Conservation (phyloP, 2,329 filamentous ascomycete species). For the Paecilomyces formosus region DNA sequence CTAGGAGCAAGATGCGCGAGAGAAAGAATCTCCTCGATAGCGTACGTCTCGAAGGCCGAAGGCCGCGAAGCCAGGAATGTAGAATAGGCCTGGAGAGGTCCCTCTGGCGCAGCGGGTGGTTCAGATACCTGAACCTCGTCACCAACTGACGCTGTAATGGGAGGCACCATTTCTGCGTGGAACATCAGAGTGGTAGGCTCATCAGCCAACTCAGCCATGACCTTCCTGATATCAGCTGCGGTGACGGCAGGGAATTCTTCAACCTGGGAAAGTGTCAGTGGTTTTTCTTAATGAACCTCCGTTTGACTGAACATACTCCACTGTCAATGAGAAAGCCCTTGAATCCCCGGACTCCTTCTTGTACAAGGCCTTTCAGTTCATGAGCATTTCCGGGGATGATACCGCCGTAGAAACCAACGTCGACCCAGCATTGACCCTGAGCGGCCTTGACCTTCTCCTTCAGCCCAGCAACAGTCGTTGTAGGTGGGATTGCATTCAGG, state of each 20-base stretch:
- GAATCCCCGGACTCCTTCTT: conserved; percentile 85
- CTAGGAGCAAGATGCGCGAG: conserved; percentile 72
- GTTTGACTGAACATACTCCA: conserved; percentile 56
- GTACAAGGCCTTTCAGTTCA: conserved; percentile 72
- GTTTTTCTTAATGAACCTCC: background rate
- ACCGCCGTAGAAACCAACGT: conserved; percentile 97
- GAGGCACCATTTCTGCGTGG: conserved; percentile 97
- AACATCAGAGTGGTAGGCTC: conserved; percentile 93
- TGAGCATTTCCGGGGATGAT: conserved; percentile 81
- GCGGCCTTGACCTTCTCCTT: conserved; percentile 80
- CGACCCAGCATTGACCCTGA: conserved; percentile 87
- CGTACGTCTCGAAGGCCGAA: conserved; percentile 82
- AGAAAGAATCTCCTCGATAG: conserved; percentile 77
- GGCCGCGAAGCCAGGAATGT: conserved; percentile 91
- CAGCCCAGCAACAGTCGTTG: conserved; percentile 76
- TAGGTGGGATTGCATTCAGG: conserved; percentile 91
- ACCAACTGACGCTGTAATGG: conserved; percentile 69
- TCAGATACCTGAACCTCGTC: conserved; percentile 65
- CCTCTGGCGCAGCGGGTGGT: conserved; percentile 62
- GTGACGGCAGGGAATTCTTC: conserved; percentile 95
- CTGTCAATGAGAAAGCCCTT: conserved; percentile 97
- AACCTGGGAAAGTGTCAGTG: conserved; percentile 48
- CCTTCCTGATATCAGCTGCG: conserved; percentile 66
- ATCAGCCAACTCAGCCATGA: conserved; percentile 72
- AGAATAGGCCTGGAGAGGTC: conserved; percentile 68